Percentiles rank a stretch among this genome's conserved stretches.
Conservation (phyloP, 306 rosid genomes). For the Betula pendula region DNA sequence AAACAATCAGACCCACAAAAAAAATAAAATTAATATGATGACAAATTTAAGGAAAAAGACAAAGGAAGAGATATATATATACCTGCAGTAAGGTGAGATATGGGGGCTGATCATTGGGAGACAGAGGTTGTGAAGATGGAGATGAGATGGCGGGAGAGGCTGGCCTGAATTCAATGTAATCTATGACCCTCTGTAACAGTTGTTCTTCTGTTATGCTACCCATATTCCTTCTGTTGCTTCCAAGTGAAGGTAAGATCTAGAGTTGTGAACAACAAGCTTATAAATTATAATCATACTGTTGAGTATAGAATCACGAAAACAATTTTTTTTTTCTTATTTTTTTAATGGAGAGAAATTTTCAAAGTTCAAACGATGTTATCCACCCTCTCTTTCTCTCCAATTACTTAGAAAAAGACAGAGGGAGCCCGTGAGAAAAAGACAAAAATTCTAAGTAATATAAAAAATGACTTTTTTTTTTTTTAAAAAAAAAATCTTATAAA, state of each 20-base stretch:
- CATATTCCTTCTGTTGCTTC: constrained; percentile 14
- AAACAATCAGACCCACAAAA: background rate
- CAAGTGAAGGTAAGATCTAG: background rate
- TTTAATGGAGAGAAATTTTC: too few relatives aligned
- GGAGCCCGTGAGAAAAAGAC: too few relatives aligned
- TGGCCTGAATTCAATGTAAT: constrained; percentile 35
- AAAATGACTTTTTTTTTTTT: too few relatives aligned
- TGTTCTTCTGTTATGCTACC: constrained; percentile 45
- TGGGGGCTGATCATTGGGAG: constrained; percentile 15
- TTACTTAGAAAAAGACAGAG: too few relatives aligned
- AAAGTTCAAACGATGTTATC: too few relatives aligned
- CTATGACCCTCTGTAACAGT: constrained; percentile 40
- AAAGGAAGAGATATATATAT: background rate
- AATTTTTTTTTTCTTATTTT: too few relatives aligned
- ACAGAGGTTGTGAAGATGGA: constrained; percentile 11
- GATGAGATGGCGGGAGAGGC: constrained; percentile 11
- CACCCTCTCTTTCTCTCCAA: too few relatives aligned
- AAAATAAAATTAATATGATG: too few relatives aligned
- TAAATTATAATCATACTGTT: too few relatives aligned
- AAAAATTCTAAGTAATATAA: too few relatives aligned
- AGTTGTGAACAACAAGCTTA: background rate
- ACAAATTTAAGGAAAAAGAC: background rate
- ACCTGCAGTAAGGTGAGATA: constrained; percentile 32
- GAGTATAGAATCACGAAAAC: too few relatives aligned
- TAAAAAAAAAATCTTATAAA: too few relatives aligned